phyloP scores from a whole-genome alignment of 306 rosid genomes.

The Hylodesmum podocarpum region DNA sequence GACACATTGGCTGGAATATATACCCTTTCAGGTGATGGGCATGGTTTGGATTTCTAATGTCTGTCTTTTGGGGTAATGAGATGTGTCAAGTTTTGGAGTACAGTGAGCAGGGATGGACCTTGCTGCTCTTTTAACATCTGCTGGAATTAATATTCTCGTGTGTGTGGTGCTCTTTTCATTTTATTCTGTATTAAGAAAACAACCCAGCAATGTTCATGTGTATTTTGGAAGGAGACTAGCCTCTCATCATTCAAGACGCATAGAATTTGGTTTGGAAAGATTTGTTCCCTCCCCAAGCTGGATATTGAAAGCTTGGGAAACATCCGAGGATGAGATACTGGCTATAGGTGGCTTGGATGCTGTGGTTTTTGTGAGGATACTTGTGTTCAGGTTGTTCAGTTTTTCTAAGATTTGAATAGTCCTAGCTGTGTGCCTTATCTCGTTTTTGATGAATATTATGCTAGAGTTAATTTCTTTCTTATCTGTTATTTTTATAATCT shows the following conservation, averaged over 20 bases:
- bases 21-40: constrained; percentile 37
- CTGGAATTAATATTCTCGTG: constrained; percentile 77
- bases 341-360: constrained; percentile 83
- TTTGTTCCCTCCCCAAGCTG: constrained; percentile 96
- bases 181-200: constrained; percentile 89
- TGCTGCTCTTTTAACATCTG: constrained; percentile 87
- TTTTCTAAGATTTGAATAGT: constrained; percentile 24
- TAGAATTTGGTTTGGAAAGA: constrained; percentile 67
- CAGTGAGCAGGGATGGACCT: constrained; percentile 64
- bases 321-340: constrained; percentile 75
- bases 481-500: neutral
- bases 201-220: constrained; percentile 74
- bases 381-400: constrained; percentile 69
- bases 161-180: constrained; percentile 68
- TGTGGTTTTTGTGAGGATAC: constrained; percentile 76
- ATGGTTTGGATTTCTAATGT: constrained; percentile 29
- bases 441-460: constrained; percentile 13
- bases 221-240: constrained; percentile 77
- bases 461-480: constrained; percentile 8
- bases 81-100: constrained; percentile 37
- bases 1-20: constrained; percentile 26
- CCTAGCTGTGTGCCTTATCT: neutral
- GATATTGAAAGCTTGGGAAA: constrained; percentile 83
- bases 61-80: constrained; percentile 29
- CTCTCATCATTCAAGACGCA: constrained; percentile 36